phyloP scores from a whole-genome alignment of 208 protist species.

The Baffinella frigidus region DNA sequence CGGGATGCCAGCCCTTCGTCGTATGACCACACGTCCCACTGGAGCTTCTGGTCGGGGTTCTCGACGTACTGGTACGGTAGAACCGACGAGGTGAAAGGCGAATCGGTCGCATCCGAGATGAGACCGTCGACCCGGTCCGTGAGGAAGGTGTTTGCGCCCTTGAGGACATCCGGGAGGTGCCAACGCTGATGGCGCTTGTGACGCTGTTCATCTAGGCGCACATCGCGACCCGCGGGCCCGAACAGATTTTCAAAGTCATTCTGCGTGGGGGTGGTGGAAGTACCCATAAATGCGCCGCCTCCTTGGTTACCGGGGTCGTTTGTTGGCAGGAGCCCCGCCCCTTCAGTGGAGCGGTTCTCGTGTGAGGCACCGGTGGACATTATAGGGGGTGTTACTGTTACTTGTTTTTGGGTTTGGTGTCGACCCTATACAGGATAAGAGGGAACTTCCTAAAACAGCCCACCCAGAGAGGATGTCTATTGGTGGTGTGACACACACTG shows the following conservation, averaged over 20 bases:
- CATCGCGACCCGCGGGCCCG: background rate
- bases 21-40: constrained; percentile 19
- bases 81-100: background rate
- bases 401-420: too few species aligned
- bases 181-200: background rate
- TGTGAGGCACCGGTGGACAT: background rate
- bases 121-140: constrained; percentile 23
- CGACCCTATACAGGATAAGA: too few species aligned
- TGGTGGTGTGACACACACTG: too few species aligned
- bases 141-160: background rate
- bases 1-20: constrained; percentile 36
- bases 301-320: background rate
- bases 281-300: background rate
- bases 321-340: background rate
- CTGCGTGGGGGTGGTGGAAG: background rate
- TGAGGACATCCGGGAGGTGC: constrained; percentile 6
- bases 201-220: background rate
- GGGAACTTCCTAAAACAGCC: too few species aligned
- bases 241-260: constrained; percentile 6
- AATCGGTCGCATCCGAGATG: constrained; percentile 8
- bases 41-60: background rate
- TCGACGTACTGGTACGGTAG: constrained; percentile 23
- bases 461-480: too few species aligned
- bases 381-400: background rate
- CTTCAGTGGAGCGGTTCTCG: background rate